Percentiles rank a stretch among this genome's conserved stretches.
Evolutionary conservation across 495 filamentous ascomycete genomes (phyloP).

Genomic region (Penicillium robsamsonii): DNA sequence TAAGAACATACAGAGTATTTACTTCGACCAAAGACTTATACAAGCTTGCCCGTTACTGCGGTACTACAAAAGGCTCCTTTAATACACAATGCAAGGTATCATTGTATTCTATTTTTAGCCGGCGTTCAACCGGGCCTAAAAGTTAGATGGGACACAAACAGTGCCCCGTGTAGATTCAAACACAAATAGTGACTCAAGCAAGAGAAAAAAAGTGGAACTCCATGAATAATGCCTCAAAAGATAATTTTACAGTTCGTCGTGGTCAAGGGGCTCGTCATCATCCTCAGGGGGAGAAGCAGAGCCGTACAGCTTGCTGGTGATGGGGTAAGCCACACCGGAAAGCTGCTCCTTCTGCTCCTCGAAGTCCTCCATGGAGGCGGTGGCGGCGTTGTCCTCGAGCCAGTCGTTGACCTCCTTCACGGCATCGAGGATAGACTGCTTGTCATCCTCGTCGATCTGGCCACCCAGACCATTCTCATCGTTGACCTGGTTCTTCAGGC

Average conservation of each 20-base stretch:
- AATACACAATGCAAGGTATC: slow-evolving; percentile 27
- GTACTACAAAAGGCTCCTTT: background rate
- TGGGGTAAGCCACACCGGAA: slow-evolving; percentile 92
- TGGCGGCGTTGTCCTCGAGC: slow-evolving; percentile 92
- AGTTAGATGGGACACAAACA: slow-evolving; percentile 15
- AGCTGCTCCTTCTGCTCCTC: slow-evolving; percentile 99
- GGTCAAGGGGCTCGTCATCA: slow-evolving; percentile 69
- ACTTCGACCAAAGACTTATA: background rate
- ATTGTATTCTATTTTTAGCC: slow-evolving; percentile 29
- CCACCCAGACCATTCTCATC: slow-evolving; percentile 95
- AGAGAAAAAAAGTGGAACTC: slow-evolving; percentile 39
- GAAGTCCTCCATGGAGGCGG: slow-evolving; percentile 88
- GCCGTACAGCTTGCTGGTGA: slow-evolving; percentile 95
- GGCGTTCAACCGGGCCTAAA: slow-evolving; percentile 17
- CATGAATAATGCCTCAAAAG: slow-evolving; percentile 42
- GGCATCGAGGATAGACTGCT: slow-evolving; percentile 93
- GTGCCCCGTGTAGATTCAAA: slow-evolving; percentile 16
- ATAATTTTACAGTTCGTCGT: slow-evolving; percentile 86
- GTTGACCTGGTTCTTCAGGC: slow-evolving; percentile 97
- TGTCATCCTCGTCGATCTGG: slow-evolving; percentile 98
- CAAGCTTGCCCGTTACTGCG: background rate
- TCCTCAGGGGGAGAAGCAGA: slow-evolving; percentile 58
- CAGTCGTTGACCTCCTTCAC: slow-evolving; percentile 97
- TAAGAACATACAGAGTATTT: background rate
- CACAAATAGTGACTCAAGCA: slow-evolving; percentile 24